A percentile compares a stretch with the other conserved stretches of the same genome.
Conservation (phyloP, 1,139 yeast species). For the Lodderomyces oxycetoniae region DNA sequence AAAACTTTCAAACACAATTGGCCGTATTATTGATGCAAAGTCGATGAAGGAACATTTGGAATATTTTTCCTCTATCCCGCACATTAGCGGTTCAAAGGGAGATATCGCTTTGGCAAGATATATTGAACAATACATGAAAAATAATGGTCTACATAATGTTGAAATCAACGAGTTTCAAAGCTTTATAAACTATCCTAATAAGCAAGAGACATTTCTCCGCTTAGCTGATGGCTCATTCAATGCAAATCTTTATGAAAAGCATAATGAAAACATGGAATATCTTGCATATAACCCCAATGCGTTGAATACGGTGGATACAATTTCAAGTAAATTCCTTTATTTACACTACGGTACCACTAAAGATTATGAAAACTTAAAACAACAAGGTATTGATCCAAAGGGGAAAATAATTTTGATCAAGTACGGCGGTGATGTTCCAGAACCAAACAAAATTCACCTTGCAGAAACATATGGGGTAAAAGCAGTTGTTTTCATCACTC, state of each 20-base stretch:
- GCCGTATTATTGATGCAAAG: slow-evolving; percentile 49
- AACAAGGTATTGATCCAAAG: slow-evolving; percentile 30
- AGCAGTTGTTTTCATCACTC: slow-evolving; percentile 36
- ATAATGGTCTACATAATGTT: slow-evolving; percentile 51
- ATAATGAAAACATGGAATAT: slow-evolving; percentile 31
- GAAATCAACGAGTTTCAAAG: slow-evolving; percentile 49
- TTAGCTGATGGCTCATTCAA: slow-evolving; percentile 32
- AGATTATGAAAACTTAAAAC: slow-evolving; percentile 50
- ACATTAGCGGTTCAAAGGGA: slow-evolving; percentile 82
- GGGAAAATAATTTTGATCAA: slow-evolving; percentile 55
- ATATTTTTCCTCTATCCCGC: slow-evolving; percentile 80
- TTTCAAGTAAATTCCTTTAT: slow-evolving; percentile 52
- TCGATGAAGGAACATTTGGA: slow-evolving; percentile 65
- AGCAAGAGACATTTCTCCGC: slow-evolving; percentile 26
- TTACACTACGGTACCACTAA: slow-evolving; percentile 56
- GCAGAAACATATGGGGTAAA: slow-evolving; percentile 31
- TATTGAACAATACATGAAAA: slow-evolving; percentile 52
- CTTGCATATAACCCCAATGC: slow-evolving; percentile 69
- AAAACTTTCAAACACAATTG: slow-evolving; percentile 45
- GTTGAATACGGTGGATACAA: slow-evolving; percentile 39
- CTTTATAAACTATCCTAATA: slow-evolving; percentile 53
- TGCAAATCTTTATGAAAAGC: slow-evolving; percentile 36
- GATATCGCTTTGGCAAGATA: slow-evolving; percentile 68
- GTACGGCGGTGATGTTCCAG: slow-evolving; percentile 49
- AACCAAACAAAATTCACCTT: slow-evolving; percentile 31